These are phyloP conservation scores for Phytophthora pini DNA, from an alignment of 352 stramenopile genomes.

Conservation along the genomic window DNA sequence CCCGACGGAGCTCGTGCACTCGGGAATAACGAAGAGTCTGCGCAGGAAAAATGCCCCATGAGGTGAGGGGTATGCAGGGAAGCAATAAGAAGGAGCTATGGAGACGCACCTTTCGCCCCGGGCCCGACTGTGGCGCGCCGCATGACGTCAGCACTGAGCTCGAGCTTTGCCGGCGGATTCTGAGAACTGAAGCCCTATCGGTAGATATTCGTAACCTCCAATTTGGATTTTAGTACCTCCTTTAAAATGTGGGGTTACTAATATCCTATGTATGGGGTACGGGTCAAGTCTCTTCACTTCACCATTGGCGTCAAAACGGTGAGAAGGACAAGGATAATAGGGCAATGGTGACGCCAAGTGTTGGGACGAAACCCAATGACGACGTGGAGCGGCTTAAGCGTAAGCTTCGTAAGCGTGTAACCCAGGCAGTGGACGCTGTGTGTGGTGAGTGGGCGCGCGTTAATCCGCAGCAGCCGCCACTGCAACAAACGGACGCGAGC, in stretches of 20 bases:
- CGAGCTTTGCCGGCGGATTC: conserved; percentile 20
- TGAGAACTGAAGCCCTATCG: conserved; percentile 17
- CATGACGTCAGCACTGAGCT: conserved; percentile 38
- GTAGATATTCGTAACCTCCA: background rate
- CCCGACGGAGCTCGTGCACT: conserved; percentile 15
- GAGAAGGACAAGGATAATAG: background rate
- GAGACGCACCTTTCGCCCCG: conserved; percentile 27
- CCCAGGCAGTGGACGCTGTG: conserved; percentile 52
- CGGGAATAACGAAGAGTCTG: conserved; percentile 29
- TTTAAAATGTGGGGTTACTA: background rate
- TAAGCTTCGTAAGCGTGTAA: conserved; percentile 42
- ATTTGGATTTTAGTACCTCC: background rate
- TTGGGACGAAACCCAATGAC: background rate
- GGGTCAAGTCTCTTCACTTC: conserved; percentile 6
- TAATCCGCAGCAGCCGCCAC: conserved; percentile 19
- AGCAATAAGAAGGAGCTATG: background rate
- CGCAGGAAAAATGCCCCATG: background rate
- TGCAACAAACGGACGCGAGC: conserved; percentile 20
- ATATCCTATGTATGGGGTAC: background rate
- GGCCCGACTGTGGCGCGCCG: conserved; percentile 29
- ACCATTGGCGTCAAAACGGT: conserved; percentile 10
- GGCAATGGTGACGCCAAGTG: conserved; percentile 9
- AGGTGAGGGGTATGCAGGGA: conserved; percentile 3
- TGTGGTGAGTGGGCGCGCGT: conserved; percentile 42
- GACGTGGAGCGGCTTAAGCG: conserved; percentile 26